These are phyloP conservation scores for Sisymbrium altissimum DNA, from an alignment of 345 rosid species.

Conservation along the genomic window DNA sequence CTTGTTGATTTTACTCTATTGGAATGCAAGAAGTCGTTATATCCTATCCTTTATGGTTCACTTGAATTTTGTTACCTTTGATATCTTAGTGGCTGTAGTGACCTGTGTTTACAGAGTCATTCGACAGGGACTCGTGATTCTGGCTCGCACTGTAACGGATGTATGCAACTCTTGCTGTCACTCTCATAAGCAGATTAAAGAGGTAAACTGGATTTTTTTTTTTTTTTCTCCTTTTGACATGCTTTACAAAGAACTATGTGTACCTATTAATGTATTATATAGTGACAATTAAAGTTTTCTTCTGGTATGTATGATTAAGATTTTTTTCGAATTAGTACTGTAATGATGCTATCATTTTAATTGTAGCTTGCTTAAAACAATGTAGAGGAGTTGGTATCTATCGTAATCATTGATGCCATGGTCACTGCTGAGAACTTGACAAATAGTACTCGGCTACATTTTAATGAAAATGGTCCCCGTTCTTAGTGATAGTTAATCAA, in stretches of 20 bases:
- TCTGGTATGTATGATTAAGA: background rate
- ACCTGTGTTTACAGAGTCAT: slow-evolving; percentile 1
- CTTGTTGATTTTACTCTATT: background rate
- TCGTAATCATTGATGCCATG: too few relatives aligned
- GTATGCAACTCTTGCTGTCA: background rate
- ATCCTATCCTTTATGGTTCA: background rate
- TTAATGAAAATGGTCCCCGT: too few relatives aligned
- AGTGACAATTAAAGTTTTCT: too few relatives aligned
- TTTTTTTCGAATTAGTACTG: background rate
- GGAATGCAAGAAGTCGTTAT: background rate
- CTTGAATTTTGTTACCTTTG: background rate
- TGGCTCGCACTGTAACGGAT: background rate
- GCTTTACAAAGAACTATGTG: too few relatives aligned
- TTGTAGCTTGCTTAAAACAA: background rate
- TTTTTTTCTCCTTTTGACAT: background rate
- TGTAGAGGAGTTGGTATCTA: background rate
- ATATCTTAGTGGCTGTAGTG: slow-evolving; percentile 1
- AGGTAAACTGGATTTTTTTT: background rate
- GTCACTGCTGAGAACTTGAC: too few relatives aligned
- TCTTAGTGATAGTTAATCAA: too few relatives aligned
- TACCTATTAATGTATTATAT: too few relatives aligned
- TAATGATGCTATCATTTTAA: background rate
- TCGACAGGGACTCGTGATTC: background rate
- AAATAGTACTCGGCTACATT: too few relatives aligned
- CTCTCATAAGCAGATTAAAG: background rate